These are phyloP conservation scores for Amaranthus palmeri DNA, from an alignment of 148 eudicot genomes.

Conservation along the genomic window DNA sequence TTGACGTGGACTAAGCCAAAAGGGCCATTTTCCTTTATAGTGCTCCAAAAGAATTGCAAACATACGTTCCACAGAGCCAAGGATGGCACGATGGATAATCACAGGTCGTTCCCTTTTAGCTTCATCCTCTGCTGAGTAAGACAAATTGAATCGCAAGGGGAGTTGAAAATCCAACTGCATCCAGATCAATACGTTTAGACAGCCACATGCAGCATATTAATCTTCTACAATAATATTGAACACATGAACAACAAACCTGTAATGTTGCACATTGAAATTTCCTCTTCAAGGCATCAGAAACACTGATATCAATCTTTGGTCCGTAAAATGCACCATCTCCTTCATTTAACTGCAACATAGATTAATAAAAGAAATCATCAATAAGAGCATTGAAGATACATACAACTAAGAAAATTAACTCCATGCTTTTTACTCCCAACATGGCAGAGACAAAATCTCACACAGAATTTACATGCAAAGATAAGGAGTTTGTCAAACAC, in stretches of 20 bases:
- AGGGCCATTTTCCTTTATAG: slow-evolving; percentile 97
- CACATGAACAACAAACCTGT: slow-evolving; percentile 49
- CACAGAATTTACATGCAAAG: too few species aligned
- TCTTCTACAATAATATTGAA: not conserved
- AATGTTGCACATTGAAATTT: slow-evolving; percentile 98
- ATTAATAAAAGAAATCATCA: not conserved
- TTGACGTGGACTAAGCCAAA: slow-evolving; percentile 98
- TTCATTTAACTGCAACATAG: slow-evolving; percentile 63
- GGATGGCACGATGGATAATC: slow-evolving; percentile 91
- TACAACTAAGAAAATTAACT: too few species aligned
- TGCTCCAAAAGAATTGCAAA: slow-evolving; percentile 97
- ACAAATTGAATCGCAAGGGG: slow-evolving; percentile 74
- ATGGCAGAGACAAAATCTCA: too few species aligned
- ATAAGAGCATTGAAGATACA: not conserved
- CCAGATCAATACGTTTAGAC: slow-evolving; percentile 1
- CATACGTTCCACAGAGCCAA: slow-evolving; percentile 98
- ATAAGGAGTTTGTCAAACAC: too few species aligned
- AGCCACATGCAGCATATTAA: not conserved
- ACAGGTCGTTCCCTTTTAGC: slow-evolving; percentile 94
- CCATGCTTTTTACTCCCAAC: too few species aligned
- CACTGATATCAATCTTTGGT: slow-evolving; percentile 96
- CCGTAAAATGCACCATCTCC: slow-evolving; percentile 99
- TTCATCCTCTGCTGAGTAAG: slow-evolving; percentile 96
- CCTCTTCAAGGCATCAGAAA: slow-evolving; percentile 91
- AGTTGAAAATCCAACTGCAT: slow-evolving; percentile 96